phyloP scores from a whole-genome alignment of 129 eudicot species.

The Apium graveolens region DNA sequence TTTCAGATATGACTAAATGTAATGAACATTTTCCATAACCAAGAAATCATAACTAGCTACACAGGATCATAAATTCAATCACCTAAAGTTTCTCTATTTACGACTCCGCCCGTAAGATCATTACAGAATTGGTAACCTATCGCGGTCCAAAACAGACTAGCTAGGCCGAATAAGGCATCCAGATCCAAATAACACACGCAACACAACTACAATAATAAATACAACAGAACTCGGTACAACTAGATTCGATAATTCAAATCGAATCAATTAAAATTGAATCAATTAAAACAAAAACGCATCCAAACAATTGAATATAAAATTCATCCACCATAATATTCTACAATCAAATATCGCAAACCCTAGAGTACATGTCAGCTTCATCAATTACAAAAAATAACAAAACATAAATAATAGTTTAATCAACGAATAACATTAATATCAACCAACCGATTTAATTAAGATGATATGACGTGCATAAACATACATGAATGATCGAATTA shows the following conservation, averaged over 20 bases:
- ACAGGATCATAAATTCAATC: not conserved
- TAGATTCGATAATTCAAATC: too few species aligned
- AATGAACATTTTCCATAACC: not conserved
- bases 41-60: not conserved
- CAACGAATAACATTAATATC: too few species aligned
- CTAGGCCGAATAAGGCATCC: not conserved
- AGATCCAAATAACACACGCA: not conserved
- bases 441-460: too few species aligned
- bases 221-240: not conserved
- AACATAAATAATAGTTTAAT: not conserved
- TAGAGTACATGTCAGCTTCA: not conserved
- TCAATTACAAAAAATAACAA: not conserved
- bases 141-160: not conserved
- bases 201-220: not conserved
- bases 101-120: not conserved
- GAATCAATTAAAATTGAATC: not conserved
- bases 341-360: not conserved
- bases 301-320: too few species aligned
- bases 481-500: not conserved
- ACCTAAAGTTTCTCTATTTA: too few species aligned
- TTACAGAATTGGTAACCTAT: too few species aligned
- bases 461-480: not conserved
- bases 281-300: not conserved
- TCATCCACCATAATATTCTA: not conserved
- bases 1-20: not conserved